Evolutionary conservation across 2,329 filamentous ascomycete genomes (phyloP), one percentile per base, ranked within the genome.

Genomic region (Fusarium camptoceras): DNA sequence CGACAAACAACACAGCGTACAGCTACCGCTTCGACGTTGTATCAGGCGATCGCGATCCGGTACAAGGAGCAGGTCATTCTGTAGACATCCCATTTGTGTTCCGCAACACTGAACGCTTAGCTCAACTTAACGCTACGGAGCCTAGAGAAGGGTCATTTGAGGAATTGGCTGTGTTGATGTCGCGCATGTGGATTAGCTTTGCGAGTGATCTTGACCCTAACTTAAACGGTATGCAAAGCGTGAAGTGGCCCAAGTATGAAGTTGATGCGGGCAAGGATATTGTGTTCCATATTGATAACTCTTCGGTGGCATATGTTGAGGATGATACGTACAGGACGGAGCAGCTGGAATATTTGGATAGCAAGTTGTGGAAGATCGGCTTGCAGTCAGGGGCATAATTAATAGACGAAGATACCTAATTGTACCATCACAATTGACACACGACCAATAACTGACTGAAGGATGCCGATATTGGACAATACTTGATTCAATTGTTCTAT

Each of bases 161-260:
- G 1, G 48, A 44, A 6, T 22, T 70, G 30, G 56, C 66, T 5
- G 30, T 53, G 0, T 46, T 60, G 14, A 70, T 70, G 30, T 55
- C 67, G 6, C 43, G 66, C 4, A 70, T 67, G 39, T 70, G 67
- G 67, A 64, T 70, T 0, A 67, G 67, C 30, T 70, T 70, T 44
- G 28, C 49, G 4, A 63, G 20, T 14, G 16, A 25, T 6, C 18
- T 70, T 6, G 30, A 58, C 3, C 67, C 66, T 3, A 70, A 70
- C 8, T 63, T 67, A 47, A 22, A 59, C 11, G 57, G 66, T 3
- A 64, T 59, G 46, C 51, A 55, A 3, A 34, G 31, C 24, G 42
- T 20, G 1, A 16, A 43, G 10, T 70, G 67, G 67, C 62, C 66
- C 1, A 28, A 41, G 12, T 70, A 70, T 11, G 11, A 55, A 2